Evolutionary conservation across 495 filamentous ascomycete species (phyloP), one percentile per base, ranked within the genome.

Genomic region (Barbatosphaeria neglecta): DNA sequence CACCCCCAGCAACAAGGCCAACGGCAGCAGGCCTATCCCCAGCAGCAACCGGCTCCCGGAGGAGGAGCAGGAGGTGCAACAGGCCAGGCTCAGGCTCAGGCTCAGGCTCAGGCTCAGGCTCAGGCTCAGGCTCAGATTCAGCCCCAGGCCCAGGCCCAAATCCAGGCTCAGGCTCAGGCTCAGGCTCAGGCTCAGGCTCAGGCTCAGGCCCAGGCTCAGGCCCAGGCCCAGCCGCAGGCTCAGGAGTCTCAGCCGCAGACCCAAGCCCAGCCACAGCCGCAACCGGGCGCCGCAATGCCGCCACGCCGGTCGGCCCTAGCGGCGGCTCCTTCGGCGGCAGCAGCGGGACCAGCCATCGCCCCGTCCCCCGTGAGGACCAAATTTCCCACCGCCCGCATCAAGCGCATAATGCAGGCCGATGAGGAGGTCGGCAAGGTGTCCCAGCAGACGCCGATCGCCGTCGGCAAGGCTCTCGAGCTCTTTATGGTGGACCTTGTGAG

Each of bases 371-470:
- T 99, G 45, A 87, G 81, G 64, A 96, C 89, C 18, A 95, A 96
- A 52, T 99, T 99, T 57, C 92, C 92, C 3, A 94, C 96, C 25
- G 92, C 92, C 47, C 79, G 92, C 42, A 99, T 97, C 64, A 99
- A 99, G 77, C 83, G 92, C 44, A 97, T 99, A 51, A 97, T 99
- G 92, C 92, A 99, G 65, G 92, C 92, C 6, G 92, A 99, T 58
- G 92, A 99, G 57, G 92, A 99, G 65, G 90, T 99, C 2, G 92
- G 92, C 35, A 99, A 99, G 68, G 93, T 99, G 3, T 88, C 92
- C 7, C 93, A 97, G 65, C 90, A 95, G 19, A 94, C 90, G 5
- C 90, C 90, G 2, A 89, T 93, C 55, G 89, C 86, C 41, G 90
- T 96, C 43, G 87, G 88, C 52, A 96, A 97, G 67, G 92, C 92